Percentiles rank a stretch among this genome's conserved stretches.
phyloP scores from a whole-genome alignment of 768 basidiomycete species.

The Paxillus ammoniavirescens region DNA sequence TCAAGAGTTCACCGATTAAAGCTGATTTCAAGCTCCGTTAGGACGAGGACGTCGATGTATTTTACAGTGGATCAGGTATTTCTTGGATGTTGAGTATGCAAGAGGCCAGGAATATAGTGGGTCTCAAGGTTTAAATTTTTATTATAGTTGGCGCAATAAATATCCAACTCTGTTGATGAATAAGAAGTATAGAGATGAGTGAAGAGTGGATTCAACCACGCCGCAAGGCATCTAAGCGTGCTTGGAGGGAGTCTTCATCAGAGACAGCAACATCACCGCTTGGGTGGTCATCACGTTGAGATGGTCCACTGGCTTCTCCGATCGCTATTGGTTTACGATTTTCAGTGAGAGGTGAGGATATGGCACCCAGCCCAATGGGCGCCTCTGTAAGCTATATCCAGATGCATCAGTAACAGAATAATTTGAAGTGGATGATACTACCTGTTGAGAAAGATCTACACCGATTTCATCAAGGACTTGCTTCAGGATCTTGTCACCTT shows the following conservation, averaged over 20 bases:
- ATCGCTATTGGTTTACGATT: slow-evolving; percentile 81
- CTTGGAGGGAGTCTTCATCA: slow-evolving; percentile 93
- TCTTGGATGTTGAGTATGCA: slow-evolving; percentile 78
- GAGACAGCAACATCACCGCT: slow-evolving; percentile 44
- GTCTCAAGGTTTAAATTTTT: slow-evolving; percentile 43
- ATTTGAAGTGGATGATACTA: slow-evolving; percentile 26
- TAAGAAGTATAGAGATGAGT: neutral
- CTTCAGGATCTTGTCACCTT: slow-evolving; percentile 92
- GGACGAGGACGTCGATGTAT: slow-evolving; percentile 95
- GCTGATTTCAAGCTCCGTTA: slow-evolving; percentile 28
- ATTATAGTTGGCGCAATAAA: neutral
- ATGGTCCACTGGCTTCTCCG: slow-evolving; percentile 51
- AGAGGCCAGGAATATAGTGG: slow-evolving; percentile 71
- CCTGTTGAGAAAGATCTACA: slow-evolving; percentile 84
- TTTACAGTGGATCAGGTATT: slow-evolving; percentile 91
- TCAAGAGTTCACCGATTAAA: neutral
- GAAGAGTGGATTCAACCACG: slow-evolving; percentile 45
- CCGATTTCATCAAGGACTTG: slow-evolving; percentile 98
- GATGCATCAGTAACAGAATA: slow-evolving; percentile 11
- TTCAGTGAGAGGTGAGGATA: slow-evolving; percentile 59
- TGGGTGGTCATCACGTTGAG: slow-evolving; percentile 38
- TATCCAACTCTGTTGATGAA: slow-evolving; percentile 7
- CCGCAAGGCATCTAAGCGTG: slow-evolving; percentile 86
- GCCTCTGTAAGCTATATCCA: slow-evolving; percentile 72
- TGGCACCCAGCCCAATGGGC: slow-evolving; percentile 66